Conservation (phyloP, 75 land plant genomes). For the Cryptomeria japonica region DNA sequence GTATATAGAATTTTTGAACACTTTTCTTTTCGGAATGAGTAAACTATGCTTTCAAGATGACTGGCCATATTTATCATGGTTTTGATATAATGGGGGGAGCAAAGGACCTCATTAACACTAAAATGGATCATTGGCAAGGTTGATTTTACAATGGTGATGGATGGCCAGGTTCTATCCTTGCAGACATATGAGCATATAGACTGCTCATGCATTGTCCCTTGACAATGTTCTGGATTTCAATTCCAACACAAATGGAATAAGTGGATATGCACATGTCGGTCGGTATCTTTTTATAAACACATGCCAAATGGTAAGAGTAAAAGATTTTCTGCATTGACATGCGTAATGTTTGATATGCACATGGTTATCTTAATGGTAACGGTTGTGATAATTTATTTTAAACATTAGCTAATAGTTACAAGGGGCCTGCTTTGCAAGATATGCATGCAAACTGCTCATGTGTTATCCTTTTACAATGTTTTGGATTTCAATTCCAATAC, state of each 20-base stretch:
- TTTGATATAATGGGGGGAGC: background rate
- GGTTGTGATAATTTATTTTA: background rate
- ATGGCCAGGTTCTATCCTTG: background rate
- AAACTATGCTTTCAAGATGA: background rate
- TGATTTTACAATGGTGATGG: background rate
- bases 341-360: background rate
- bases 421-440: background rate
- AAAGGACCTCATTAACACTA: background rate
- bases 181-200: background rate
- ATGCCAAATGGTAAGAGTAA: background rate
- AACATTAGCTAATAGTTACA: background rate
- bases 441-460: background rate
- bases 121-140: background rate
- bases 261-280: background rate
- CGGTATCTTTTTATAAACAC: too few relatives aligned
- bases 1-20: background rate
- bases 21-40: background rate
- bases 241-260: background rate
- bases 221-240: too few relatives aligned
- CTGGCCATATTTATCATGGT: background rate
- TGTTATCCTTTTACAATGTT: background rate
- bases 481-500: background rate
- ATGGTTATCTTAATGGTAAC: background rate
- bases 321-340: background rate
- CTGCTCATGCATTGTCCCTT: background rate